phyloP scores from a whole-genome alignment of 768 basidiomycete genomes.

The Mycena leptocephala region DNA sequence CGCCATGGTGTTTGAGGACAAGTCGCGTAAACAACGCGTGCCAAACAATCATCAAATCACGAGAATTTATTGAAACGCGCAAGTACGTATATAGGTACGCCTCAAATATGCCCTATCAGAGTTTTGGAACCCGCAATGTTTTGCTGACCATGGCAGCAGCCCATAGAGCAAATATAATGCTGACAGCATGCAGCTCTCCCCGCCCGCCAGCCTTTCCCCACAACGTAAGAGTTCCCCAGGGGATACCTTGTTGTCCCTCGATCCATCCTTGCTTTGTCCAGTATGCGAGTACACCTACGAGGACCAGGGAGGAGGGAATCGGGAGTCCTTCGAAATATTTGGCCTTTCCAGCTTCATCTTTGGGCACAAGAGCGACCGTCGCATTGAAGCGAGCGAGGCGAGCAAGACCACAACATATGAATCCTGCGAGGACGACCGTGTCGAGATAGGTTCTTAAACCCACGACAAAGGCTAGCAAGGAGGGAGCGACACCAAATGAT shows the following conservation, averaged over 20 bases:
- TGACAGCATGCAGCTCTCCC: conserved; percentile 89
- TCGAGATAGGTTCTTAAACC: conserved; percentile 95
- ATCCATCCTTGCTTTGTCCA: conserved; percentile 93
- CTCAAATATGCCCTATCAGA: conserved; percentile 50
- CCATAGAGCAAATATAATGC: conserved; percentile 87
- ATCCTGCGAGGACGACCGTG: conserved; percentile 87
- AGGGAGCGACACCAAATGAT: conserved; percentile 97
- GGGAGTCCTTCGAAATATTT: conserved; percentile 98
- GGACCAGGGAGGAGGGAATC: conserved; percentile 89
- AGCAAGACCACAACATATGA: conserved; percentile 97
- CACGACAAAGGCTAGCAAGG: conserved; percentile 92
- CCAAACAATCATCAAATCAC: conserved; percentile 6
- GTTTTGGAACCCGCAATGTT: conserved; percentile 90
- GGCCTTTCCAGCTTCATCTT: conserved; percentile 88
- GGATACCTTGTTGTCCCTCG: conserved; percentile 82
- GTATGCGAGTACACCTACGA: conserved; percentile 86
- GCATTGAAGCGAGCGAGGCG: conserved; percentile 99
- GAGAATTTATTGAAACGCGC: conserved; percentile 2
- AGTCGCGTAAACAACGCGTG: conserved; percentile 15
- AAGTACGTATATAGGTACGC: conserved; percentile 1
- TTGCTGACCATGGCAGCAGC: conserved; percentile 99
- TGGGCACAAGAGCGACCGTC: conserved; percentile 94
- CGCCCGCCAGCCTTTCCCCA: conserved; percentile 83
- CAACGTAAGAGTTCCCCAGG: conserved; percentile 79
- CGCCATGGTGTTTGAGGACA: conserved; percentile 27